phyloP scores from a whole-genome alignment of 208 protist species.

The Zelonia costaricensis region DNA sequence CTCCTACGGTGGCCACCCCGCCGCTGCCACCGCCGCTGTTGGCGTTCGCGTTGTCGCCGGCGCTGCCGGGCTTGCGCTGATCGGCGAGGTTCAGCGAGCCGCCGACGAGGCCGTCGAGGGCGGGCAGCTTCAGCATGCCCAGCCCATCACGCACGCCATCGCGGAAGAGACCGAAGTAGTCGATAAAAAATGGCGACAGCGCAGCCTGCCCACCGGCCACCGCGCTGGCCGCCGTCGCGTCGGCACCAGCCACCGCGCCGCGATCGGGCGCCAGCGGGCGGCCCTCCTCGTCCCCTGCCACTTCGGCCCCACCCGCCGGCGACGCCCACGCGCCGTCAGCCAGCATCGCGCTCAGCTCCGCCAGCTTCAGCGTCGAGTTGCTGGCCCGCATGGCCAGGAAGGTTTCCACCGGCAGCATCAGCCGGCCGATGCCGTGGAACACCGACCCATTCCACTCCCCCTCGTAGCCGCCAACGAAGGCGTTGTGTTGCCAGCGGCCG shows the following conservation, averaged over 20 bases:
- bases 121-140: slow-evolving; percentile 64
- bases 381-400: slow-evolving; percentile 33
- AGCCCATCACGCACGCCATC: slow-evolving; percentile 66
- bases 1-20: too few species aligned
- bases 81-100: slow-evolving; percentile 13
- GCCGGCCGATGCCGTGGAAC: slow-evolving; percentile 73
- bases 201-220: neutral
- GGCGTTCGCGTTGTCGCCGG: neutral
- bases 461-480: slow-evolving; percentile 82
- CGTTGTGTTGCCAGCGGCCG: slow-evolving; percentile 60
- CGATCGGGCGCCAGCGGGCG: neutral
- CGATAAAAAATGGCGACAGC: slow-evolving; percentile 32
- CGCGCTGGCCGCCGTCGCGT: neutral
- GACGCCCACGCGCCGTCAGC: neutral
- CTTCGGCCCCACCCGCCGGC: neutral
- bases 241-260: neutral
- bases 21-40: neutral
- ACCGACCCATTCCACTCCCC: slow-evolving; percentile 79
- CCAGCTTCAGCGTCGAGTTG: slow-evolving; percentile 19
- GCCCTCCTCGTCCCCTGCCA: neutral
- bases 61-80: slow-evolving; percentile 3
- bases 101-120: slow-evolving; percentile 28
- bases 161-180: slow-evolving; percentile 84
- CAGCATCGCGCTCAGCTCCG: slow-evolving; percentile 16
- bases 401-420: slow-evolving; percentile 46